Percentiles rank a stretch among this genome's conserved stretches.
These are phyloP conservation scores for Quercus lobata DNA, from an alignment of 331 rosid genomes.

Conservation along the genomic window DNA sequence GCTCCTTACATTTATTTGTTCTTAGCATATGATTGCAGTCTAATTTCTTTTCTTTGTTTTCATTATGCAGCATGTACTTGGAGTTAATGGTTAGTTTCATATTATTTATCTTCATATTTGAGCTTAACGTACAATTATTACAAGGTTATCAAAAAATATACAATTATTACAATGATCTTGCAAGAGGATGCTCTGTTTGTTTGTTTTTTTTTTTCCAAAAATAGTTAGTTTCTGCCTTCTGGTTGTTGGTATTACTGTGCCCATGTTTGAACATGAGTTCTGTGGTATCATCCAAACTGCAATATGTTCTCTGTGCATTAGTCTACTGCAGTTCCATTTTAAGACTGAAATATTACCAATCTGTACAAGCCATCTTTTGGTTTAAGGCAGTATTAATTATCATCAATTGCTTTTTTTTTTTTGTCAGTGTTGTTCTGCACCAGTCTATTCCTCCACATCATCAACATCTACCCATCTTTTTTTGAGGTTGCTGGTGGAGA, in stretches of 20 bases:
- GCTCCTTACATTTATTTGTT: background rate
- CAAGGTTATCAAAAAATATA: no score
- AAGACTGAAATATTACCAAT: background rate
- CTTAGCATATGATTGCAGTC: background rate
- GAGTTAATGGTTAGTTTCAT: slow-evolving; percentile 40
- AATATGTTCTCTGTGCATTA: background rate
- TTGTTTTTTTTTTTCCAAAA: background rate
- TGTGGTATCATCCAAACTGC: background rate
- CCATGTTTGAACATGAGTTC: background rate
- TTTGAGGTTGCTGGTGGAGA: background rate
- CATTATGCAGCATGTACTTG: slow-evolving; percentile 35
- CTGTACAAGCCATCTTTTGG: background rate
- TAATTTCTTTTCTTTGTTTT: background rate
- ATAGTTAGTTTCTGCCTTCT: background rate
- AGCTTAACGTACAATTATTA: background rate
- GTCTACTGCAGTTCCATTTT: background rate
- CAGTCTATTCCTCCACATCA: no score
- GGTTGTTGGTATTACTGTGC: background rate
- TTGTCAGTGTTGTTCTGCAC: background rate
- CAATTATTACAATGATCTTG: background rate
- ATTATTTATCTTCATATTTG: background rate
- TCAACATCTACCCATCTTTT: background rate
- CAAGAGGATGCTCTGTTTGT: background rate
- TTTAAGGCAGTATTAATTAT: background rate
- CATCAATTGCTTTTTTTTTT: background rate